Percentiles rank a stretch among this genome's conserved stretches.
Evolutionary conservation across 768 basidiomycete genomes (phyloP).

Genomic region (Boletales sp.): DNA sequence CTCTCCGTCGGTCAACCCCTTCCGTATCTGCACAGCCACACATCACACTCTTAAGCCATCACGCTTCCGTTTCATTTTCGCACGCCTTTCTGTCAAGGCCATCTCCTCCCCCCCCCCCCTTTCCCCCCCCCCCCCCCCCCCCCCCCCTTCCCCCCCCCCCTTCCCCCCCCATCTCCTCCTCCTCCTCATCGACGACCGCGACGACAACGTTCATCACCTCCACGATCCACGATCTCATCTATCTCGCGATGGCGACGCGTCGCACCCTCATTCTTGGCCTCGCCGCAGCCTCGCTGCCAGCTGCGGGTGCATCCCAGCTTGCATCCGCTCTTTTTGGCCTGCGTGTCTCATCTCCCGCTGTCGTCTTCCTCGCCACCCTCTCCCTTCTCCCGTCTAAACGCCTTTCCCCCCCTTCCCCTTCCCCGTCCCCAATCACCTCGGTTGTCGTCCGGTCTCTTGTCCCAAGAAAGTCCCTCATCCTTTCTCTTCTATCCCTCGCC

Average conservation of each 20-base stretch:
- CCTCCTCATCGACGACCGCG: constrained; percentile 27
- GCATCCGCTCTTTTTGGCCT: constrained; percentile 48
- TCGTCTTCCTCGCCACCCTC: constrained; percentile 59
- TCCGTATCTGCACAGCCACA: constrained; percentile 24
- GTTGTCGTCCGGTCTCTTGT: constrained; percentile 71
- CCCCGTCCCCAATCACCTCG: constrained; percentile 70
- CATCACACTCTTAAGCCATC: constrained; percentile 29
- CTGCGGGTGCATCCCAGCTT: constrained; percentile 18
- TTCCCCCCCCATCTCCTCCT: constrained; percentile 12
- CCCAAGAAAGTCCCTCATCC: constrained; percentile 75
- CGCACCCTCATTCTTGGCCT: constrained; percentile 16
- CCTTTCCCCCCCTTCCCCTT: constrained; percentile 39
- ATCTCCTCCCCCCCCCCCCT: constrained; percentile 17
- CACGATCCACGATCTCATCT: constrained; percentile 1
- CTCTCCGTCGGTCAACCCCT: constrained; percentile 2
- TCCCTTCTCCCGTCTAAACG: constrained; percentile 55
- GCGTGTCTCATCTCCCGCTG: constrained; percentile 63
- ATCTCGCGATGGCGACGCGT: constrained; percentile 23
- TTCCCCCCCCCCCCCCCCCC: too few relatives aligned
- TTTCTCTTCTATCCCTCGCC: constrained; percentile 62
- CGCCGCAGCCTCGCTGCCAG: constrained; percentile 21
- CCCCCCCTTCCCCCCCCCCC: constrained; percentile 17
- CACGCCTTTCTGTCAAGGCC: constrained; percentile 27
- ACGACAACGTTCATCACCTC: constrained; percentile 5
- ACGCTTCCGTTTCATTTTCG: constrained; percentile 21